Evolutionary conservation across 768 basidiomycete species (phyloP), one percentile per base, ranked within the genome.

Genomic region (Leccinum fibrillosum): DNA sequence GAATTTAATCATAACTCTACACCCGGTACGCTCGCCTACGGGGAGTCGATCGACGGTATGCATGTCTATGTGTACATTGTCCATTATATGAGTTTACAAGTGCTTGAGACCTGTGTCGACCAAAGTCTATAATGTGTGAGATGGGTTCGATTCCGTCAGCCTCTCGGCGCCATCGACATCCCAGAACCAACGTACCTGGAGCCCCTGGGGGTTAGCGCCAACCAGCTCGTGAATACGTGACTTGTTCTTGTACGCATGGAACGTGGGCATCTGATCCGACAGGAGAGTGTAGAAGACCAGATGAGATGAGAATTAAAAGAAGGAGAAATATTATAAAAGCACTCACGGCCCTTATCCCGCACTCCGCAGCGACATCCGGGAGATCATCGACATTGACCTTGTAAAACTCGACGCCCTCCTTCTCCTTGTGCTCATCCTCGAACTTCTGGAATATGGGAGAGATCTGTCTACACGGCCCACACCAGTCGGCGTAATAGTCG

Each of bases 301-400:
- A 39, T 39, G 8, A 39, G 4, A 10, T 17, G 15, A 19, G 1
- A 45, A 45, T 1, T 1, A 2, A 5, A 45, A 12, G 9, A 12
- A n/a, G 9, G 19, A 13, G n/a, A 47, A 17, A 15, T 19, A 42
- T 25, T 25, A 25, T 25, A 3, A 48, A 26, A 19, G 30, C 3
- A 66, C 85, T 32, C 58, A 89, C 87, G 26, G 83, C 81, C 63
- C 76, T 74, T 53, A 89, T 74, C 23, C 77, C 76, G 51, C 81
- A 80, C 66, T 82, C 82, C 54, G 78, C 66, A 0, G 81, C 61
- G 53, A 88, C 78, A 0, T 78, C 76, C 0, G 61, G 37, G 49
- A 80, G 77, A 5, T 73, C 72, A 64, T 92, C 89, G 23, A 89
- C 80, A 62, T 92, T 84, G 59, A 90, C 80, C 70, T 89, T 91